Base-by-base conservation (phyloP, 192 early-diverging fungal species). In the Coemansia sp. region DNA sequence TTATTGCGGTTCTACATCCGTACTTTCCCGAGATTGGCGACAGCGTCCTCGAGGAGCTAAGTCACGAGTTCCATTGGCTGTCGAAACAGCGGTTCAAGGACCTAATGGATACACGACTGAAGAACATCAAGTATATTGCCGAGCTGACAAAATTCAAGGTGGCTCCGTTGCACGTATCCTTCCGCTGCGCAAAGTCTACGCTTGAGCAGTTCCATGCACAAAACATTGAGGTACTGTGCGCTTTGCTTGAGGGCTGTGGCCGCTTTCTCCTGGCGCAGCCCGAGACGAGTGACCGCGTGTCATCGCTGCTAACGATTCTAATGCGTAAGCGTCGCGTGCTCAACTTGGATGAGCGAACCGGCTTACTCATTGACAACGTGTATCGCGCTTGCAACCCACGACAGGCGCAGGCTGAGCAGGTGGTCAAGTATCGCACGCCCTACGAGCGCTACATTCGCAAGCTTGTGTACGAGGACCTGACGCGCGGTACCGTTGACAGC, bases 61-160 rank as follows among this genome's bases (percentile, higher is more conserved):
- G 46, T 22, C 70, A 66, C n/a, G 72, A 78, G 40, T 74, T 76
- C 71, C 88, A 83, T 62, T 97, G 45, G 91, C 91, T 77, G 71
- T 84, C 42, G 72, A 91, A 65, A 90, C 94, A 77, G 86, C 89
- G 62, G 82, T 87, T 71, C 77, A 71, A 75, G 27, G 74, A 74
- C 6, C 74, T 78, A 17, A 60, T 83, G 50, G 81, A 83, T 11
- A 58, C 72, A 40, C 70, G 75, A 13, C 41, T 77, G 3, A 71
- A 89, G 83, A 94, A 94, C 68, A 88, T 92, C 55, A 86, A 91
- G 59, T 96, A 89, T 74, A 84, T 99, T 64, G 89, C 90, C 17
- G 95, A 98, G 77, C 88, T 99, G 42, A 90, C 92, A 38, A 99
- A 99, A 77, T 99, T 99, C 80, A 86, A 83, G 59, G 86, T 98